phyloP scores from a whole-genome alignment of 1,284 basidiomycete species.

The Rhodotorula glutinis region DNA sequence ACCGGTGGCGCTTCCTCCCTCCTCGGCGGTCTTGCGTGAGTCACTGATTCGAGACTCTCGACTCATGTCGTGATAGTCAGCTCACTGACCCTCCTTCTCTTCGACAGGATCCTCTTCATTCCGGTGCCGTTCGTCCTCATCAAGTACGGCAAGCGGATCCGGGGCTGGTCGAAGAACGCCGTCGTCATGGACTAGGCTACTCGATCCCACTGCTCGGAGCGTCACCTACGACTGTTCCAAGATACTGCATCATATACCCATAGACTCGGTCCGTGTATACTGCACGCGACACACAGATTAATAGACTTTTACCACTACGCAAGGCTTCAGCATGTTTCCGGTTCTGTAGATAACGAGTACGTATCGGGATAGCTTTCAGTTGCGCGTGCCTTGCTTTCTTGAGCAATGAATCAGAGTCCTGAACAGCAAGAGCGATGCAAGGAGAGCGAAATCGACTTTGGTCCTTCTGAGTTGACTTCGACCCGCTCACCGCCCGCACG shows the following conservation, averaged over 20 bases:
- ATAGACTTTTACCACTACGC: background rate
- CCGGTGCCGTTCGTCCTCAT: constrained; percentile 50
- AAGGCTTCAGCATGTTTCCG: background rate
- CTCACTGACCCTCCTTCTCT: background rate
- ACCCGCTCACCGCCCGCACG: too few relatives aligned
- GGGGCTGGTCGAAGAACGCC: constrained; percentile 50
- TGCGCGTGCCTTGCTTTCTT: background rate
- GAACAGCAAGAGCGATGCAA: too few relatives aligned
- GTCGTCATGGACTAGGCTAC: constrained; percentile 17
- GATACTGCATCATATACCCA: background rate
- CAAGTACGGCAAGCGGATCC: constrained; percentile 49
- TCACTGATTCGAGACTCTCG: background rate
- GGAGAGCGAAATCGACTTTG: too few relatives aligned
- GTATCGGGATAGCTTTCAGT: background rate
- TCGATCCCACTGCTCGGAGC: too few relatives aligned
- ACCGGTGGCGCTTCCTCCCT: constrained; percentile 52
- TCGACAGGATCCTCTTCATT: constrained; percentile 38
- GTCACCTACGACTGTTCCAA: too few relatives aligned
- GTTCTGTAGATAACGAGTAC: background rate
- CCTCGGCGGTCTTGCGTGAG: constrained; percentile 48
- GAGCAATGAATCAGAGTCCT: too few relatives aligned
- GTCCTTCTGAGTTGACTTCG: too few relatives aligned
- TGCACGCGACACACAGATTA: too few relatives aligned
- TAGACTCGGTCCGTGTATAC: background rate
- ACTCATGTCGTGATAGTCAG: too few relatives aligned